These are phyloP conservation scores for Cylindrotheca fusiformis DNA, from an alignment of 108 stramenopile genomes.

Conservation along the genomic window DNA sequence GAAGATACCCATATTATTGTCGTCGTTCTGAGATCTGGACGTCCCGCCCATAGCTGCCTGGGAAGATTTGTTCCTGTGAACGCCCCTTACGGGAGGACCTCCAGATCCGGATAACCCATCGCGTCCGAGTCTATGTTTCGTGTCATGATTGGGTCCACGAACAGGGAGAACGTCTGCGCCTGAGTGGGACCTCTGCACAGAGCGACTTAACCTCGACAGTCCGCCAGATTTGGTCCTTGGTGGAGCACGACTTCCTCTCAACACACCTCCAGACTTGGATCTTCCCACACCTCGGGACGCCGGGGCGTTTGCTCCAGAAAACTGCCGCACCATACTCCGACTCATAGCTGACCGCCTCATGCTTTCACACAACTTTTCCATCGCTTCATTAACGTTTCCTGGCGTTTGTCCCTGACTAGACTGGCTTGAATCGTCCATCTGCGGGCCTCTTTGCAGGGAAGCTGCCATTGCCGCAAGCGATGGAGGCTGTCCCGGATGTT, in stretches of 20 bases:
- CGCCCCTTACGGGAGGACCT: constrained; percentile 8
- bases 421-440: neutral
- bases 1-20: constrained; percentile 19
- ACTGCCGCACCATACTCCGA: constrained; percentile 45
- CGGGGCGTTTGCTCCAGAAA: constrained; percentile 21
- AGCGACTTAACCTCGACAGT: neutral
- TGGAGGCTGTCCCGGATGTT: neutral
- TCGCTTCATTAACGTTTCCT: constrained; percentile 26
- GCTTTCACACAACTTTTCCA: constrained; percentile 52
- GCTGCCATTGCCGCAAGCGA: neutral
- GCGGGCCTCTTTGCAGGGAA: neutral
- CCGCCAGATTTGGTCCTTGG: neutral
- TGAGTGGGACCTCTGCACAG: constrained; percentile 5
- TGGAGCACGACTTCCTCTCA: neutral
- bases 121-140: constrained; percentile 20
- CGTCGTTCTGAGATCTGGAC: constrained; percentile 16
- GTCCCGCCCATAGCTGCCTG: constrained; percentile 11
- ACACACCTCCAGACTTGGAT: neutral
- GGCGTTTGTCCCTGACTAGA: constrained; percentile 1
- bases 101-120: constrained; percentile 1
- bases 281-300: neutral
- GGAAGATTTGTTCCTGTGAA: constrained; percentile 17
- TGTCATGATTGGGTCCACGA: constrained; percentile 12
- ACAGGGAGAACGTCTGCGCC: constrained; percentile 5
- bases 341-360: constrained; percentile 55